Conservation (phyloP, 495 filamentous ascomycete species). For the Penicillium cosmopolitanum region DNA sequence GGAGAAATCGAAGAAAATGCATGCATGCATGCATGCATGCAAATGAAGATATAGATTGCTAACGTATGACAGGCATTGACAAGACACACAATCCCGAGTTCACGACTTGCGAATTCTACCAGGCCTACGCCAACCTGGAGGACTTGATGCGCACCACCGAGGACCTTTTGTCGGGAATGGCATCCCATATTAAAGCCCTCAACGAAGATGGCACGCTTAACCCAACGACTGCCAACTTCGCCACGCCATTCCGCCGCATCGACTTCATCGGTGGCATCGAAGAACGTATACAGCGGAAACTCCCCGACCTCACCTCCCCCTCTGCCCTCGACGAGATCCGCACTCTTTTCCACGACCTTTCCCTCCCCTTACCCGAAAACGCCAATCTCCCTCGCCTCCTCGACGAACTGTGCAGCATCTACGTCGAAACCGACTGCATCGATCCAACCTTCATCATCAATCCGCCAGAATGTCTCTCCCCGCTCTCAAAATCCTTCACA, state of each 20-base stretch:
- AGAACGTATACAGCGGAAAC: slow-evolving; percentile 56
- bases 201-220: slow-evolving; percentile 53
- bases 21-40: too few species aligned
- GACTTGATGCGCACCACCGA: slow-evolving; percentile 79
- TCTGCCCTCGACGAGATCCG: slow-evolving; percentile 60
- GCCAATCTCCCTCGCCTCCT: slow-evolving; percentile 78
- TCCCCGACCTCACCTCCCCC: slow-evolving; percentile 67
- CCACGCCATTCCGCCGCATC: slow-evolving; percentile 63
- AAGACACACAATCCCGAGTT: slow-evolving; percentile 96
- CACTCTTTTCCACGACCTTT: slow-evolving; percentile 58
- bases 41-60: background rate
- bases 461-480: slow-evolving; percentile 89
- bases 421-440: slow-evolving; percentile 72
- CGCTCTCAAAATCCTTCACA: slow-evolving; percentile 83
- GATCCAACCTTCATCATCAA: slow-evolving; percentile 87
- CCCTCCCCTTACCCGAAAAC: slow-evolving; percentile 52
- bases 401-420: slow-evolving; percentile 75
- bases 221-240: slow-evolving; percentile 59
- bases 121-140: slow-evolving; percentile 76
- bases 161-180: slow-evolving; percentile 62
- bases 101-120: slow-evolving; percentile 96
- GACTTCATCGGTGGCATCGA: slow-evolving; percentile 86
- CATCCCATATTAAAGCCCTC: slow-evolving; percentile 51
- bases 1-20: background rate
- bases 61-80: slow-evolving; percentile 62